Evolutionary conservation across 495 filamentous ascomycete genomes (phyloP).

Genomic region (Acidomyces sp.): DNA sequence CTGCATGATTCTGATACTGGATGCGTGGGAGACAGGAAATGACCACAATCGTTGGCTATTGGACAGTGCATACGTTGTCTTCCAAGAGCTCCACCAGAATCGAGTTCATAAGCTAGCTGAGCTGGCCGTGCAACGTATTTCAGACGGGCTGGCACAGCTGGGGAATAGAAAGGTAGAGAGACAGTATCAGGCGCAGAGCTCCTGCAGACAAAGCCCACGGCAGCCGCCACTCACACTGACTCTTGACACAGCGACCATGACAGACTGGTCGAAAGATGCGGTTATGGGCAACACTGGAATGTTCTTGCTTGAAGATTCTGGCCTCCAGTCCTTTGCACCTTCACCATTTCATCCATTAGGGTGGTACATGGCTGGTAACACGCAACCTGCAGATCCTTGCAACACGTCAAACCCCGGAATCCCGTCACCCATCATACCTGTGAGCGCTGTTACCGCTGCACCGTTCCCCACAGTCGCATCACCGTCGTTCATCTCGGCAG

Average conservation of each 20-base stretch:
- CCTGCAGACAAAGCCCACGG: not conserved
- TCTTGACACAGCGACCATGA: slow-evolving; percentile 20
- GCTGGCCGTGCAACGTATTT: slow-evolving; percentile 30
- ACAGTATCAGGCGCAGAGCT: not conserved
- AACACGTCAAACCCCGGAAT: not conserved
- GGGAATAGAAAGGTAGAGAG: slow-evolving; percentile 3
- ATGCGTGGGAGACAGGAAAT: slow-evolving; percentile 31
- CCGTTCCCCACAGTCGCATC: slow-evolving; percentile 19
- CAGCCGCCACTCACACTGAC: slow-evolving; percentile 6
- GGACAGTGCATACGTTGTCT: slow-evolving; percentile 32
- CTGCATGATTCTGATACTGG: slow-evolving; percentile 34
- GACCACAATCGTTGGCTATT: slow-evolving; percentile 21
- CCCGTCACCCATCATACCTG: slow-evolving; percentile 7
- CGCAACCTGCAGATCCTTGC: not conserved
- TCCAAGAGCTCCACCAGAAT: slow-evolving; percentile 30
- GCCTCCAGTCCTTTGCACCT: slow-evolving; percentile 28
- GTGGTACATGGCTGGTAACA: slow-evolving; percentile 28
- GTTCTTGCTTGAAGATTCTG: slow-evolving; percentile 35
- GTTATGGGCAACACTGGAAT: slow-evolving; percentile 39
- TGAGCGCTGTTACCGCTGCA: slow-evolving; percentile 10
- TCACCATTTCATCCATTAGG: slow-evolving; percentile 27
- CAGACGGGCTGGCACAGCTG: slow-evolving; percentile 20
- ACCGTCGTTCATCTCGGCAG: not conserved
- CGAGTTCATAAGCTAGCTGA: slow-evolving; percentile 34
- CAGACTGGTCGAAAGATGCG: slow-evolving; percentile 24